Percentiles rank a stretch among this genome's conserved stretches.
phyloP scores from a whole-genome alignment of 495 filamentous ascomycete genomes.

The Penicillium simplicissimum region DNA sequence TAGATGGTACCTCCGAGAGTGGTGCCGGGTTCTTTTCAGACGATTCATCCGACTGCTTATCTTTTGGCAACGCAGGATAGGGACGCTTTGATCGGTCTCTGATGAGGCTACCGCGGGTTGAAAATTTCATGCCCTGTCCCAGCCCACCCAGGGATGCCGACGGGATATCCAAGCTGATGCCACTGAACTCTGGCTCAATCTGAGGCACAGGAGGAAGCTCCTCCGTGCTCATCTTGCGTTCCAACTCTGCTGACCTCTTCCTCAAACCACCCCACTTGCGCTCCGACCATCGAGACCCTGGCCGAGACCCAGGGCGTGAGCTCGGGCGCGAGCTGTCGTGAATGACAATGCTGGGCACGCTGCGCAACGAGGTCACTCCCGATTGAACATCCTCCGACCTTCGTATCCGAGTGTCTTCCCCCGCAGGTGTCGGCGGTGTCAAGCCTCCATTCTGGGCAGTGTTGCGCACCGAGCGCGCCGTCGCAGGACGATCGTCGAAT shows the following conservation, averaged over 20 bases:
- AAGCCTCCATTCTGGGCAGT: constrained; percentile 17
- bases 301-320: constrained; percentile 38
- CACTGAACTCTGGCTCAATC: constrained; percentile 48
- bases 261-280: constrained; percentile 43
- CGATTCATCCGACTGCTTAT: constrained; percentile 14
- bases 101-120: constrained; percentile 54
- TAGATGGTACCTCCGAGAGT: constrained; percentile 4
- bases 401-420: constrained; percentile 17
- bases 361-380: constrained; percentile 34
- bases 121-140: constrained; percentile 57
- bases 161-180: constrained; percentile 59
- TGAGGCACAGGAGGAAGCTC: constrained; percentile 37
- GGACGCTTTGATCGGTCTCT: constrained; percentile 29
- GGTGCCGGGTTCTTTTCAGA: constrained; percentile 3
- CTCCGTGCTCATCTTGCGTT: constrained; percentile 31
- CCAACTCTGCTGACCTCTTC: constrained; percentile 41
- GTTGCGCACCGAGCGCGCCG: constrained; percentile 16
- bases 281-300: constrained; percentile 48
- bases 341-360: constrained; percentile 47
- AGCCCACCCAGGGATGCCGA: constrained; percentile 54
- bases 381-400: constrained; percentile 19
- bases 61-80: constrained; percentile 20
- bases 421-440: constrained; percentile 11
- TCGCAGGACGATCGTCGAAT: constrained; percentile 21
- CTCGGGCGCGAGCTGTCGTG: constrained; percentile 40